These are phyloP conservation scores for Vitis cinerea DNA, from an alignment of 164 flowering plant species.

Conservation along the genomic window DNA sequence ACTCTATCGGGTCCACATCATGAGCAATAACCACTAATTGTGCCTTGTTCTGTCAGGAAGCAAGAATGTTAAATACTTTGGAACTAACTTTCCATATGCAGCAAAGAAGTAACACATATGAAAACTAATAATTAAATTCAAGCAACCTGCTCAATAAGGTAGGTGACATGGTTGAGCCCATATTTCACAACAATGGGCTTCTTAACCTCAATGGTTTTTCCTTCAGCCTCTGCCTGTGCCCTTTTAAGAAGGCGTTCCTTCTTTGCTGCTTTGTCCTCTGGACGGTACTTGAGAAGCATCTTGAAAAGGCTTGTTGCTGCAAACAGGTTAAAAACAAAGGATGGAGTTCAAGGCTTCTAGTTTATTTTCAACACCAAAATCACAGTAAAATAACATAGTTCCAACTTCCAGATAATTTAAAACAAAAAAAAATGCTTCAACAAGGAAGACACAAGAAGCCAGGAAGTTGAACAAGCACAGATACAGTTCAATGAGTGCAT, in stretches of 20 bases:
- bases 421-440: too few relatives aligned
- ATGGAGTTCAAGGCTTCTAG: too few relatives aligned
- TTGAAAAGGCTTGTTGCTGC: slow-evolving; percentile 49
- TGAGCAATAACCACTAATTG: slow-evolving; percentile 83
- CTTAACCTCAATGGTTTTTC: slow-evolving; percentile 57
- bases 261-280: slow-evolving; percentile 54
- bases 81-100: not conserved
- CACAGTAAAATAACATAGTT: too few relatives aligned
- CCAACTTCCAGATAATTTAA: too few relatives aligned
- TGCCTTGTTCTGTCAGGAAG: slow-evolving; percentile 63
- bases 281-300: slow-evolving; percentile 50
- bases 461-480: too few relatives aligned
- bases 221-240: slow-evolving; percentile 76
- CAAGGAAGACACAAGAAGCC: too few relatives aligned
- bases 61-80: not conserved
- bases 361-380: too few relatives aligned
- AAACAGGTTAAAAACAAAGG: not conserved
- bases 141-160: slow-evolving; percentile 79
- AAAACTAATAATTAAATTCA: too few relatives aligned
- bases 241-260: slow-evolving; percentile 58
- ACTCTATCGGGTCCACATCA: slow-evolving; percentile 84
- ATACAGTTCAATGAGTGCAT: too few relatives aligned
- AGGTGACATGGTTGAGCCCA: slow-evolving; percentile 75
- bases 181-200: slow-evolving; percentile 80
- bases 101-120: too few relatives aligned